Percentiles rank a stretch among this genome's conserved stretches.
These are phyloP conservation scores for Myrica gale DNA, from an alignment of 306 rosid genomes.

Conservation along the genomic window DNA sequence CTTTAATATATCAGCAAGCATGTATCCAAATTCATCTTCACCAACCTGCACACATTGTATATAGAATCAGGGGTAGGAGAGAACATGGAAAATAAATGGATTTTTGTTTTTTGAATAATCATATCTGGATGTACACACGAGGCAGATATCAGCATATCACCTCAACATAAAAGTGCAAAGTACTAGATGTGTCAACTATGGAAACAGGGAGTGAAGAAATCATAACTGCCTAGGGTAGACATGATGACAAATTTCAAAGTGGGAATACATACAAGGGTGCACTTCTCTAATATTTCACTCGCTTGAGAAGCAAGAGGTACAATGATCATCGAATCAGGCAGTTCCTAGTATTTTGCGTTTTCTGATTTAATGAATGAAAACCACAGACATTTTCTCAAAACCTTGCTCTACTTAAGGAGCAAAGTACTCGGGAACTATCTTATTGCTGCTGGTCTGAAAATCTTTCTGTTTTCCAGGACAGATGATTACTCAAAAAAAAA, in stretches of 20 bases:
- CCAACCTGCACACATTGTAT: conserved; percentile 64
- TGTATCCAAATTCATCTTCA: conserved; percentile 96
- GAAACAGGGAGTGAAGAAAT: background rate
- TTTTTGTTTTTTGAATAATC: background rate
- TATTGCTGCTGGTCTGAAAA: background rate
- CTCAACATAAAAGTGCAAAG: too few species aligned
- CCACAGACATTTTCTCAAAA: background rate
- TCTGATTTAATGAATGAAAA: background rate
- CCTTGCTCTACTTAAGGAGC: background rate
- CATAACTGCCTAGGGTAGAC: background rate
- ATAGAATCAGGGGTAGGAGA: conserved; percentile 7
- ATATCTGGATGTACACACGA: background rate
- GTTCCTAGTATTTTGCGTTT: background rate
- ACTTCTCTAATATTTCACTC: background rate
- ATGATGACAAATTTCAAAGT: background rate
- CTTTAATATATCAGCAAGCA: conserved; percentile 86
- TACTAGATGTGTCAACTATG: background rate
- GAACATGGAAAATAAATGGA: background rate
- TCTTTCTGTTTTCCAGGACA: background rate
- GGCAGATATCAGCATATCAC: background rate
- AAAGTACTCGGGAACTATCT: background rate
- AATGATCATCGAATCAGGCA: background rate
- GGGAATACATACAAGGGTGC: background rate
- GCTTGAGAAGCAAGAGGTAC: background rate
- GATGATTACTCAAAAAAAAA: background rate